phyloP scores from a whole-genome alignment of 495 filamentous ascomycete genomes.

The Neurospora tetraspora region DNA sequence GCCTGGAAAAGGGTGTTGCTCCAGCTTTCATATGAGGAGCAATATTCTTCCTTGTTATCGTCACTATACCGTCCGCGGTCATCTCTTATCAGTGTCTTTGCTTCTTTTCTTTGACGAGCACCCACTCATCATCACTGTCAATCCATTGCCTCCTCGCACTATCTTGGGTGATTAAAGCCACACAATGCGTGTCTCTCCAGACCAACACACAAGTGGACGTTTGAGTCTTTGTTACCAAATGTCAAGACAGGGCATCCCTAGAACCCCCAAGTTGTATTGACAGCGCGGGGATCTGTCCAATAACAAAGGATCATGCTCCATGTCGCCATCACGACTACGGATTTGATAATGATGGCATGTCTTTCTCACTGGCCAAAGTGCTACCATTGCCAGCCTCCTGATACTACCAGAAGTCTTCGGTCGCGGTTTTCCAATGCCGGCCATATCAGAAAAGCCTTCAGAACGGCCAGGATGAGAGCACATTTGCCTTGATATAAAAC shows the following conservation, averaged over 20 bases:
- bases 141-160: neutral
- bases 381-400: neutral
- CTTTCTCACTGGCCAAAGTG: neutral
- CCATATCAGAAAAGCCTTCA: no score
- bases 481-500: neutral
- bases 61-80: neutral
- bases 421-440: neutral
- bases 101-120: neutral
- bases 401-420: neutral
- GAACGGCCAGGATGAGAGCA: no score
- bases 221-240: neutral
- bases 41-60: neutral
- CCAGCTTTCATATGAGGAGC: neutral
- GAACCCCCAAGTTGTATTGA: neutral
- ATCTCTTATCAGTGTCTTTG: neutral
- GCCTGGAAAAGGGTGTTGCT: neutral
- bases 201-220: neutral
- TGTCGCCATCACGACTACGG: neutral
- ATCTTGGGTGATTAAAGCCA: neutral
- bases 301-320: neutral
- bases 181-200: neutral
- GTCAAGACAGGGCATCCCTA: neutral
- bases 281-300: neutral
- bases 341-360: neutral
- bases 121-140: neutral